These are phyloP conservation scores for Penicillium capsulatum DNA, from an alignment of 2,329 filamentous ascomycete genomes.

Conservation along the genomic window DNA sequence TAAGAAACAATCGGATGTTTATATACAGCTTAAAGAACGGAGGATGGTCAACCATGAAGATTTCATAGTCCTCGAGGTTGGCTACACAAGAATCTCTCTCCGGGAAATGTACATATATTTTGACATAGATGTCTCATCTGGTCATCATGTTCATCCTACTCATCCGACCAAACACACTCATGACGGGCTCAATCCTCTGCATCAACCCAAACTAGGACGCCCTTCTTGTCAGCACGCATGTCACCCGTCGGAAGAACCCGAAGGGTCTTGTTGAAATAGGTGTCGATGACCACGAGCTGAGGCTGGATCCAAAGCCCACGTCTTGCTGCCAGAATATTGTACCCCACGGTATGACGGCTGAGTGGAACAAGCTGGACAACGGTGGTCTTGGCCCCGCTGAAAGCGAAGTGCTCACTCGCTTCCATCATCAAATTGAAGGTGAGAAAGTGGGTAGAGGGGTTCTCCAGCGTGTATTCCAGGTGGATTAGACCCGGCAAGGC, in stretches of 20 bases:
- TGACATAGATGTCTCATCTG: too few relatives aligned
- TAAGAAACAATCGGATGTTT: too few relatives aligned
- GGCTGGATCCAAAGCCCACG: slow-evolving; percentile 66
- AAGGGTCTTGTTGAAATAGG: slow-evolving; percentile 88
- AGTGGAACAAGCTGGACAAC: slow-evolving; percentile 78
- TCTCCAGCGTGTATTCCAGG: slow-evolving; percentile 73
- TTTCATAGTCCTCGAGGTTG: too few relatives aligned
- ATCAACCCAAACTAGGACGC: slow-evolving; percentile 44
- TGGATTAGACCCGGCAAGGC: slow-evolving; percentile 38
- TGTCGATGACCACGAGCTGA: slow-evolving; percentile 72
- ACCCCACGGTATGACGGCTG: slow-evolving; percentile 68
- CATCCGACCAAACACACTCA: too few relatives aligned
- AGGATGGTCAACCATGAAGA: too few relatives aligned
- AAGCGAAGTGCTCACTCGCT: slow-evolving; percentile 85
- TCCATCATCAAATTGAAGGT: slow-evolving; percentile 93
- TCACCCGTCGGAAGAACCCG: slow-evolving; percentile 75
- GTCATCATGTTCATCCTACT: too few relatives aligned
- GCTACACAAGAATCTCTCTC: too few relatives aligned
- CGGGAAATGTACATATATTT: too few relatives aligned
- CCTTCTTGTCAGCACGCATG: slow-evolving; percentile 54
- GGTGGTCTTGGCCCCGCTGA: slow-evolving; percentile 79
- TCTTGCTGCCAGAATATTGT: slow-evolving; percentile 65
- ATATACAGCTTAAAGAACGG: too few relatives aligned
- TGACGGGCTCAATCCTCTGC: slow-evolving; percentile 30
- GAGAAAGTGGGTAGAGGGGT: slow-evolving; percentile 88